phyloP scores from a whole-genome alignment of 2,329 filamentous ascomycete genomes.

The Fusarium sp. region DNA sequence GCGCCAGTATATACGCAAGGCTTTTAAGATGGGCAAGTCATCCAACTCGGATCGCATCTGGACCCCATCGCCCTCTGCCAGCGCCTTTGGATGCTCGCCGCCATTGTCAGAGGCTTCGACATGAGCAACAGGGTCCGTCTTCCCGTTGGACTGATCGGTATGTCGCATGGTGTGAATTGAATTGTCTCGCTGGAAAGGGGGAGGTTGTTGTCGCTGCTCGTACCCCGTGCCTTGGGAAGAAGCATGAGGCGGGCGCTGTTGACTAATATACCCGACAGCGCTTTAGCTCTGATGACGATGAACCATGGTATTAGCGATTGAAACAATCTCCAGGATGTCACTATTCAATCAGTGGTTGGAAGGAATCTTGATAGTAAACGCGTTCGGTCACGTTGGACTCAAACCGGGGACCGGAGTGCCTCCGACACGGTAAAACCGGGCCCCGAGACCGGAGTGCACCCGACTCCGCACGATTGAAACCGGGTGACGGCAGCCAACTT shows the following conservation, averaged over 20 bases:
- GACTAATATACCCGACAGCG: not conserved
- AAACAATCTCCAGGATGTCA: not conserved
- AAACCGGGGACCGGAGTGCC: not conserved
- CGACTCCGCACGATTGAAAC: not conserved
- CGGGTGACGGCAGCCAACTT: not conserved
- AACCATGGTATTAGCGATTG: not conserved
- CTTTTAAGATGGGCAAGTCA: conserved; percentile 12
- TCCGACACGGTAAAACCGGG: not conserved
- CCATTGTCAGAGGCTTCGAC: conserved; percentile 46
- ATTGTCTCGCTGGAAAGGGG: not conserved
- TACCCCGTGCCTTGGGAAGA: not conserved
- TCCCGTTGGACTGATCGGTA: conserved; percentile 53
- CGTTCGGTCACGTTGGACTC: not conserved
- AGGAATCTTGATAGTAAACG: not conserved
- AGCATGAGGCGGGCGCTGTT: not conserved
- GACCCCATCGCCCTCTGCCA: conserved; percentile 4
- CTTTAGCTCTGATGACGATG: not conserved
- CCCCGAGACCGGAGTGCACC: not conserved
- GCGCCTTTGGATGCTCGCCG: conserved; percentile 73
- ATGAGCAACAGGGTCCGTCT: not conserved
- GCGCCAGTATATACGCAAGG: conserved; percentile 11
- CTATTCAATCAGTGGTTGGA: not conserved
- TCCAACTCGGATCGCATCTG: conserved; percentile 18
- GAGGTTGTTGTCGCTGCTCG: not conserved
- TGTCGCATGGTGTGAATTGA: not conserved